phyloP scores from a whole-genome alignment of 352 stramenopile genomes.

The Pythium volutum region DNA sequence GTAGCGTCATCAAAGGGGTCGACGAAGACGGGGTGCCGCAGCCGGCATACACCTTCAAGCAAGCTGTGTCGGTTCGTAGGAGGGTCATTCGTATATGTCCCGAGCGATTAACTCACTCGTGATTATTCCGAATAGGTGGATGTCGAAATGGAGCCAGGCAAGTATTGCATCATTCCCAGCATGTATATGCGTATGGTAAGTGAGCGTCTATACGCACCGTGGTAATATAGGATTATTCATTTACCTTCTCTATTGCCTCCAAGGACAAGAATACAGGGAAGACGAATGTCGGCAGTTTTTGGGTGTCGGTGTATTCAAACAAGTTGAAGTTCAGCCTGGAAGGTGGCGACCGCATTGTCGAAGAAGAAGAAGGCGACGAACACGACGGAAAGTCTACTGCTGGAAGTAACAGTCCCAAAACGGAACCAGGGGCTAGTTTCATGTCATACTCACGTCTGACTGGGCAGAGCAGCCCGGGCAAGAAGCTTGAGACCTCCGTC shows the following conservation, averaged over 20 bases:
- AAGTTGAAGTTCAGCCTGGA: slow-evolving; percentile 64
- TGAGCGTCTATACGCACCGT: background rate
- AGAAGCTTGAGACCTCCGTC: slow-evolving; percentile 32
- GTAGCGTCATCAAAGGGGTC: slow-evolving; percentile 56
- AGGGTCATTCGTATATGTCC: background rate
- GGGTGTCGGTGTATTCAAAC: slow-evolving; percentile 79
- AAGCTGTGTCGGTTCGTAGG: slow-evolving; percentile 61
- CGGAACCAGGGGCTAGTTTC: slow-evolving; percentile 16
- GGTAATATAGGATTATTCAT: background rate
- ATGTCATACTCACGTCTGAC: slow-evolving; percentile 4
- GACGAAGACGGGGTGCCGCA: slow-evolving; percentile 70
- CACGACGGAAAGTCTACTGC: slow-evolving; percentile 8
- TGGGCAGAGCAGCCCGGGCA: slow-evolving; percentile 22
- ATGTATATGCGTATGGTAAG: slow-evolving; percentile 86
- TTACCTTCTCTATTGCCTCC: background rate
- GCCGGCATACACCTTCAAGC: slow-evolving; percentile 80
- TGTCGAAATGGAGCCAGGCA: slow-evolving; percentile 62
- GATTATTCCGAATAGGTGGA: slow-evolving; percentile 42
- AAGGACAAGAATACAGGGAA: slow-evolving; percentile 79
- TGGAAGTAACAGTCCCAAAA: slow-evolving; percentile 8
- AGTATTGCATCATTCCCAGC: slow-evolving; percentile 81
- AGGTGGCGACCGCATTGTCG: slow-evolving; percentile 68
- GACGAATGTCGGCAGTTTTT: slow-evolving; percentile 77
- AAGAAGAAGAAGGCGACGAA: slow-evolving; percentile 75
- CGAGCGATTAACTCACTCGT: background rate